Percentiles rank a stretch among this genome's conserved stretches.
Conservation (phyloP, 208 protist species). For the Acanthamoeba lenticulata region DNA sequence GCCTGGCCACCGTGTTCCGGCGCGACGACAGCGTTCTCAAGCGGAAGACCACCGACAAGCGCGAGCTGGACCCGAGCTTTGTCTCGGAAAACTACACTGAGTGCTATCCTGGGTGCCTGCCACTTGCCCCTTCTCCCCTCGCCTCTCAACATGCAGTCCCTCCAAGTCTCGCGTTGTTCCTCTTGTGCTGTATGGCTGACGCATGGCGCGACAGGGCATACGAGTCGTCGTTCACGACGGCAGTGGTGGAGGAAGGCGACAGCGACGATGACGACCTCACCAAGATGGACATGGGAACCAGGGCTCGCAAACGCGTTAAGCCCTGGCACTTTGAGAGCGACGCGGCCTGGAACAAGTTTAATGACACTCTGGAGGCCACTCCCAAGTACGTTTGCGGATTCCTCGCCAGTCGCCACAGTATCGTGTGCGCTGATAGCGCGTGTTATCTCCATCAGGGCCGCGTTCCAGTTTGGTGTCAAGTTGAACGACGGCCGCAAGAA, state of each 20-base stretch:
- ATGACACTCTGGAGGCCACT: constrained; percentile 25
- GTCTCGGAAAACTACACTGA: constrained; percentile 48
- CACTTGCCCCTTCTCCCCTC: background rate
- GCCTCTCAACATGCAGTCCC: background rate
- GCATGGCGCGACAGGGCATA: background rate
- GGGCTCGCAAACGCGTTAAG: background rate
- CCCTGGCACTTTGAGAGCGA: constrained; percentile 50
- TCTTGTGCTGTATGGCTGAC: background rate
- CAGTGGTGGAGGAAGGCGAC: constrained; percentile 43
- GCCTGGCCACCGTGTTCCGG: constrained; percentile 40
- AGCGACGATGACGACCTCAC: constrained; percentile 6
- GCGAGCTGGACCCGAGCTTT: constrained; percentile 33
- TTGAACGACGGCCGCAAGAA: constrained; percentile 24
- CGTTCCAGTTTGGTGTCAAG: constrained; percentile 65
- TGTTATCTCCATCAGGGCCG: background rate
- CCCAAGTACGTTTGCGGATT: background rate
- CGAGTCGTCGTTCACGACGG: constrained; percentile 11
- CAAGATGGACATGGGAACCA: constrained; percentile 63
- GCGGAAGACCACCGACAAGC: constrained; percentile 4
- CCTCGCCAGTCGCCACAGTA: background rate
- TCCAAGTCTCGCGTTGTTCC: background rate
- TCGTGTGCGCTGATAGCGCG: background rate
- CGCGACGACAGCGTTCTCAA: constrained; percentile 15
- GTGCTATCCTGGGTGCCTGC: constrained; percentile 15
- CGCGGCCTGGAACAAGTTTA: constrained; percentile 22